These are phyloP conservation scores for Escallonia herrerae DNA, from an alignment of 129 eudicot species.

Conservation along the genomic window DNA sequence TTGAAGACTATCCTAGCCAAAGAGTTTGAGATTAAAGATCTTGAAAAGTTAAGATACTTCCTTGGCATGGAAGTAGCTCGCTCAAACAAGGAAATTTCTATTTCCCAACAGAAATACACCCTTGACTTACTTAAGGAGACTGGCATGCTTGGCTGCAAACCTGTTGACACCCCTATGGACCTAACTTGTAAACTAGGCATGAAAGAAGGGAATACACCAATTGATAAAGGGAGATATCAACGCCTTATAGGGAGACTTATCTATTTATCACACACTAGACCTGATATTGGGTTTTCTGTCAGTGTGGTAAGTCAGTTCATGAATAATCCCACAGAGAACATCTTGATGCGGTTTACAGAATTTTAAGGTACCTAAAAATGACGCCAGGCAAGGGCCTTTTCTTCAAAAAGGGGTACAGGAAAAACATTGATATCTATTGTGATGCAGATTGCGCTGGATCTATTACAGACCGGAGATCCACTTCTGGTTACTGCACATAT, in stretches of 20 bases:
- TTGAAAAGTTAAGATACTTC: slow-evolving; percentile 1
- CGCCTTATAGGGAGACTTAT: slow-evolving; percentile 8
- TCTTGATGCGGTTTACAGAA: slow-evolving; percentile 6
- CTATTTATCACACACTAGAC: slow-evolving; percentile 2
- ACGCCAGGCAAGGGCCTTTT: no score
- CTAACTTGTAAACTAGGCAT: neutral
- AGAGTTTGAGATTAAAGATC: slow-evolving; percentile 8
- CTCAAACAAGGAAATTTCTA: slow-evolving; percentile 1
- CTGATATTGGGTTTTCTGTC: slow-evolving; percentile 11
- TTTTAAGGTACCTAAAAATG: slow-evolving; percentile 2
- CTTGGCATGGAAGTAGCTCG: slow-evolving; percentile 11
- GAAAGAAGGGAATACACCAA: neutral
- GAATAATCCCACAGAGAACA: slow-evolving; percentile 8
- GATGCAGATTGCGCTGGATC: no score
- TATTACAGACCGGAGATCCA: no score
- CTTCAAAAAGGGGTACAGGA: no score
- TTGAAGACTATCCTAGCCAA: neutral
- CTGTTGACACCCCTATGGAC: neutral
- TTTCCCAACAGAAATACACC: neutral
- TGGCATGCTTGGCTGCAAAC: neutral
- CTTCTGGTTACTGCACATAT: no score
- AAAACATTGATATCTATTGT: no score
- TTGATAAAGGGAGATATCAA: neutral
- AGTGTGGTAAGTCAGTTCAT: slow-evolving; percentile 12
- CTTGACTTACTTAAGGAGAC: slow-evolving; percentile 3